A percentile compares a stretch with the other conserved stretches of the same genome.
These are phyloP conservation scores for Amphirosellinia nigrospora DNA, from an alignment of 495 filamentous ascomycete genomes.

Conservation along the genomic window DNA sequence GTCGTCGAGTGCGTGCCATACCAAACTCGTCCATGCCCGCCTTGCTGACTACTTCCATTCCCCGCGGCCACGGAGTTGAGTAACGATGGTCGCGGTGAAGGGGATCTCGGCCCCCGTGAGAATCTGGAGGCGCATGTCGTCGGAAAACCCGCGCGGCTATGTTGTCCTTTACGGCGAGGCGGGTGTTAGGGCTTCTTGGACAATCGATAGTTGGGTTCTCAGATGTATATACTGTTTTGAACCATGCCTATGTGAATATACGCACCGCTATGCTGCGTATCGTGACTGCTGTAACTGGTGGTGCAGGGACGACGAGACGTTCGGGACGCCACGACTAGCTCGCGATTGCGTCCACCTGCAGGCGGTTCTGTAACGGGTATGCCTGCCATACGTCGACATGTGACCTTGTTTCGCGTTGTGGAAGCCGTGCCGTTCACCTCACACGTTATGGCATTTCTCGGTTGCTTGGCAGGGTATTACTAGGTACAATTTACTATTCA, in stretches of 20 bases:
- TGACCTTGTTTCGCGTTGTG: conserved; percentile 30
- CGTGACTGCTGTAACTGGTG: conserved; percentile 17
- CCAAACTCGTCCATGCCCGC: conserved; percentile 98
- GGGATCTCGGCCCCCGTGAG: conserved; percentile 75
- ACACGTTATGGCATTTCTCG: conserved; percentile 6
- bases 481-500: too few species aligned
- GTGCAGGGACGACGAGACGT: conserved; percentile 19
- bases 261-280: not conserved
- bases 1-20: conserved; percentile 89
- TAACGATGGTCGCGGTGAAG: conserved; percentile 83
- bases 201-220: not conserved
- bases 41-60: conserved; percentile 74
- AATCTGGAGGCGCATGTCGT: conserved; percentile 85
- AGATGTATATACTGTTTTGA: too few species aligned
- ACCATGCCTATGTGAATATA: too few species aligned
- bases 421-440: conserved; percentile 6
- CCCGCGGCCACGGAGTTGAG: conserved; percentile 65
- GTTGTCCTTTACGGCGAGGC: conserved; percentile 86
- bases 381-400: conserved; percentile 42
- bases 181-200: conserved; percentile 22
- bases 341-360: conserved; percentile 32
- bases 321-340: not conserved
- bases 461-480: not conserved
- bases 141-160: conserved; percentile 68
- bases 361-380: conserved; percentile 36